Conservation (phyloP, 805 yeast genomes). For the Myxozyma udenii region DNA sequence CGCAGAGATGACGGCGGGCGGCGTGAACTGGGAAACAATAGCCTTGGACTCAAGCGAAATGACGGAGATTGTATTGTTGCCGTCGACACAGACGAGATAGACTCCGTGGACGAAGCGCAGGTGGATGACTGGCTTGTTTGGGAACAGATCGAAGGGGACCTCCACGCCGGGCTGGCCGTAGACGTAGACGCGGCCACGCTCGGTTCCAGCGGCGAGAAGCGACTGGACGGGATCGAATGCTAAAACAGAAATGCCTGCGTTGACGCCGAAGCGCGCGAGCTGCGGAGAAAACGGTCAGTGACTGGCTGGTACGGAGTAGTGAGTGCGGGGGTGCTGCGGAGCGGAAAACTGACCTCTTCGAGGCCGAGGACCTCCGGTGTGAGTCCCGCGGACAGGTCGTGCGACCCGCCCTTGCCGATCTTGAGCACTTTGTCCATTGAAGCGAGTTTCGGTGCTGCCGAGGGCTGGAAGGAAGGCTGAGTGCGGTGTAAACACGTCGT, state of each 20-base stretch:
- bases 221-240: conserved; percentile 90
- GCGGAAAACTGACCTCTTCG: conserved; percentile 33
- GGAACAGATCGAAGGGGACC: conserved; percentile 55
- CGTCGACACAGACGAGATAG: conserved; percentile 71
- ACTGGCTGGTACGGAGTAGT: background rate
- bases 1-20: conserved; percentile 65
- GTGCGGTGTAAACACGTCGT: too few relatives aligned
- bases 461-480: too few relatives aligned
- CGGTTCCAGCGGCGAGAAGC: conserved; percentile 76
- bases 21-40: conserved; percentile 56
- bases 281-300: background rate
- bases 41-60: conserved; percentile 65
- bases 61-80: conserved; percentile 58
- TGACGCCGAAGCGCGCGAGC: conserved; percentile 52
- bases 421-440: conserved; percentile 14
- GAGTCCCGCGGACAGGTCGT: conserved; percentile 38
- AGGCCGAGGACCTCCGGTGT: conserved; percentile 34
- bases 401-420: conserved; percentile 21
- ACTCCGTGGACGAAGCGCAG: conserved; percentile 74
- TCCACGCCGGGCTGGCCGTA: conserved; percentile 83
- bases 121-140: conserved; percentile 49
- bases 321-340: background rate
- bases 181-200: conserved; percentile 64
- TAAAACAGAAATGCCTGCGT: conserved; percentile 61
- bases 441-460: too few relatives aligned